A percentile compares a stretch with the other conserved stretches of the same genome.
Evolutionary conservation across 306 rosid genomes (phyloP).

Genomic region (Cotoneaster glaucophyllus): DNA sequence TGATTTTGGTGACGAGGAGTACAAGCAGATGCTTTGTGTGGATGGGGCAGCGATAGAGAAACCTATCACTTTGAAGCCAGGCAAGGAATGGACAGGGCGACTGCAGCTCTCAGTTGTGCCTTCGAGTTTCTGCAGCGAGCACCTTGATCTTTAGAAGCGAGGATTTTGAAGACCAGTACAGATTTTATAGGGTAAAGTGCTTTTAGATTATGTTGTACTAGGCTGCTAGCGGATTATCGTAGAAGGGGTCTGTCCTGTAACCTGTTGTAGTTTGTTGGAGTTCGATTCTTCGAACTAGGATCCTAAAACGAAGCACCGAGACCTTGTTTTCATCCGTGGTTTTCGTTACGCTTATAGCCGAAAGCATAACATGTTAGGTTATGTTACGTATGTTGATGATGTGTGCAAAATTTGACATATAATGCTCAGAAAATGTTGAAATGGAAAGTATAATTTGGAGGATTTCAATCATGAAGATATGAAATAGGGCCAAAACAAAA

Average conservation of each 20-base stretch:
- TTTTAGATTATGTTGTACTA: neutral
- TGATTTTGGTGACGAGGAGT: slow-evolving; percentile 88
- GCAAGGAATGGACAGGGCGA: slow-evolving; percentile 90
- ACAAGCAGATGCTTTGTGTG: slow-evolving; percentile 88
- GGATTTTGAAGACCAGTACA: slow-evolving; percentile 34
- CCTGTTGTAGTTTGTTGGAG: neutral
- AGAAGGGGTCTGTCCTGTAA: neutral
- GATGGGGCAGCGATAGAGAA: slow-evolving; percentile 79
- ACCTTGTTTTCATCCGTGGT: neutral
- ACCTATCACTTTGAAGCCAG: slow-evolving; percentile 74
- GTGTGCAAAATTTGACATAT: too few relatives aligned
- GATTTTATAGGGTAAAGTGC: slow-evolving; percentile 1
- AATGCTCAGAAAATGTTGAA: neutral
- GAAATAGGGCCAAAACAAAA: too few relatives aligned
- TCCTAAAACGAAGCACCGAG: neutral
- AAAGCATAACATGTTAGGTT: too few relatives aligned
- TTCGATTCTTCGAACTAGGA: neutral
- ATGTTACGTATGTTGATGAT: too few relatives aligned
- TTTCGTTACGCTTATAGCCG: neutral
- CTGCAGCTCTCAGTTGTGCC: slow-evolving; percentile 74
- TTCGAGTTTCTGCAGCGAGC: slow-evolving; percentile 77
- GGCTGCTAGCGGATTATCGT: neutral
- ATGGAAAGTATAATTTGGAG: neutral
- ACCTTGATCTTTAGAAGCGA: slow-evolving; percentile 43
- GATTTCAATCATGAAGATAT: neutral